A percentile compares a stretch with the other conserved stretches of the same genome.
These are phyloP conservation scores for Albophoma yamanashiensis DNA, from an alignment of 2,329 filamentous ascomycete genomes.

Conservation along the genomic window DNA sequence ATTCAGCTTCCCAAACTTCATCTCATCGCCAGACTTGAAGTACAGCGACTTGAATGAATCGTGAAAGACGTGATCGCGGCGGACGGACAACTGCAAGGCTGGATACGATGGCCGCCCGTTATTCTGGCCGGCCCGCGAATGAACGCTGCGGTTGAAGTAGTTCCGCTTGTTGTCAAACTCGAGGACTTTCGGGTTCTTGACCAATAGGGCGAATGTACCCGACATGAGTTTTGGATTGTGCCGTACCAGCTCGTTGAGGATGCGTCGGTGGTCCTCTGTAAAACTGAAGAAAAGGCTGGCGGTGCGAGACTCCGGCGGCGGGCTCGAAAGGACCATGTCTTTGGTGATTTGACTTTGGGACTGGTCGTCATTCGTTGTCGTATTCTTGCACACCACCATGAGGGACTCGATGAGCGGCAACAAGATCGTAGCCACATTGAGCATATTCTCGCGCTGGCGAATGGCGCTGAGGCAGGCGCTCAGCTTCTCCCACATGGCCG, in stretches of 20 bases:
- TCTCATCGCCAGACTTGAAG: slow-evolving; percentile 92
- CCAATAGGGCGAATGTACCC: slow-evolving; percentile 87
- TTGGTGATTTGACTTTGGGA: slow-evolving; percentile 39
- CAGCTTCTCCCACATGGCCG: slow-evolving; percentile 82
- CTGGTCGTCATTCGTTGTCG: slow-evolving; percentile 62
- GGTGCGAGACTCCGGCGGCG: slow-evolving; percentile 66
- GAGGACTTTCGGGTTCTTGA: slow-evolving; percentile 97
- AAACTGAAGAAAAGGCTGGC: slow-evolving; percentile 93
- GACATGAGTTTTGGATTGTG: slow-evolving; percentile 98
- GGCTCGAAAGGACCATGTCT: slow-evolving; percentile 65
- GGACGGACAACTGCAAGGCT: slow-evolving; percentile 72
- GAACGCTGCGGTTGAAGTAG: slow-evolving; percentile 92
- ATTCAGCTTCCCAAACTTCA: slow-evolving; percentile 98
- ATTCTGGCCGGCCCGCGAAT: slow-evolving; percentile 54
- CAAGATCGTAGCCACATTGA: slow-evolving; percentile 93
- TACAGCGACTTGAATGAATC: slow-evolving; percentile 98
- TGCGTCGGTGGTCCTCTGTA: slow-evolving; percentile 94
- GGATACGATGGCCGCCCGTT: slow-evolving; percentile 62
- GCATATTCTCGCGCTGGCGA: slow-evolving; percentile 84
- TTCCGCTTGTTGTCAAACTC: slow-evolving; percentile 99
- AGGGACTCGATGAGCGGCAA: slow-evolving; percentile 89
- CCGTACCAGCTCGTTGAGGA: slow-evolving; percentile 93
- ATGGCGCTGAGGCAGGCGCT: slow-evolving; percentile 84
- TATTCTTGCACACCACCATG: slow-evolving; percentile 99
- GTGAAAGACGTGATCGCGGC: slow-evolving; percentile 91